Conservation (phyloP, 2,329 filamentous ascomycete genomes). For the Parafenestella ontariensis region DNA sequence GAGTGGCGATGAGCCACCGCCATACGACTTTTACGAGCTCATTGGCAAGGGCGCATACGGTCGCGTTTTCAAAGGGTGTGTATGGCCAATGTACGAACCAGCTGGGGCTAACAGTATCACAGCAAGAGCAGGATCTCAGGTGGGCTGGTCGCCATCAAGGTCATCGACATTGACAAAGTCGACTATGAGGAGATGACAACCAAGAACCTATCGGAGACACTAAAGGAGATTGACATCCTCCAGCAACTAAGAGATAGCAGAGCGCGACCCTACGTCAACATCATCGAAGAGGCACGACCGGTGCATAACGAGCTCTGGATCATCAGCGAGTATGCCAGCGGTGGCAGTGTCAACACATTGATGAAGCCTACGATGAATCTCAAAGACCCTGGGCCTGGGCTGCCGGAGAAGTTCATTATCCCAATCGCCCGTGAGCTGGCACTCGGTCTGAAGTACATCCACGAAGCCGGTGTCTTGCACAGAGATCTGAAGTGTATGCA, state of each 20-base stretch:
- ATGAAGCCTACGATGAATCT: constrained; percentile 56
- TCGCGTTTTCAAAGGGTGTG: constrained; percentile 71
- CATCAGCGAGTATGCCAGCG: constrained; percentile 84
- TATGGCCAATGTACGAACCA: constrained; percentile 9
- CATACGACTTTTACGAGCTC: constrained; percentile 73
- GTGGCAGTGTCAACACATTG: constrained; percentile 76
- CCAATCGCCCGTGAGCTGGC: constrained; percentile 70
- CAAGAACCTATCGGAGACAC: constrained; percentile 58
- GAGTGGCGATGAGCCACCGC: constrained; percentile 66
- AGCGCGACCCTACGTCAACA: constrained; percentile 83
- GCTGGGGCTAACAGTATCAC: constrained; percentile 21
- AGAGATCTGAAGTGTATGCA: constrained; percentile 67
- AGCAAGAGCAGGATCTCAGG: constrained; percentile 51
- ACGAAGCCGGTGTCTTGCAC: constrained; percentile 72
- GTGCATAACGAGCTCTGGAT: constrained; percentile 86
- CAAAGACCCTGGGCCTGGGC: constrained; percentile 40
- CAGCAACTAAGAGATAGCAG: constrained; percentile 76
- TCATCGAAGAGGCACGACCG: constrained; percentile 78
- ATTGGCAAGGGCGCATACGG: constrained; percentile 80
- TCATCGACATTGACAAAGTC: constrained; percentile 81
- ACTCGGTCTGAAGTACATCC: constrained; percentile 65
- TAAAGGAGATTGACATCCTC: constrained; percentile 70
- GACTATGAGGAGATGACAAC: constrained; percentile 60
- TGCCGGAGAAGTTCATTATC: constrained; percentile 68
- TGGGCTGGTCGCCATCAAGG: constrained; percentile 76